phyloP scores from a whole-genome alignment of 2,329 filamentous ascomycete genomes.

The Coleophoma eucalyptorum region DNA sequence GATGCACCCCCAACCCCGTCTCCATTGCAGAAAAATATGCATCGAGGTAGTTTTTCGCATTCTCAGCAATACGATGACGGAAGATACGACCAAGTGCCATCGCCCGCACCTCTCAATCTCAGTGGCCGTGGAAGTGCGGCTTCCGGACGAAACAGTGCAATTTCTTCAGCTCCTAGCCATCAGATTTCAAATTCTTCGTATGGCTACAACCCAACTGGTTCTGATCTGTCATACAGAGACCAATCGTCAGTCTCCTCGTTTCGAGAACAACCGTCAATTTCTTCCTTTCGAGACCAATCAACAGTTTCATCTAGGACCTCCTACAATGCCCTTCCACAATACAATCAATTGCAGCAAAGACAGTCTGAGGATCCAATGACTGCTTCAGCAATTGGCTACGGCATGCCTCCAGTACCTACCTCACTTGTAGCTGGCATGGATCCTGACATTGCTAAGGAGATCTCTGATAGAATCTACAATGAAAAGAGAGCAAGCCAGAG shows the following conservation, averaged over 20 bases:
- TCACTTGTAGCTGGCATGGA: constrained; percentile 61
- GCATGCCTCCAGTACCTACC: constrained; percentile 45
- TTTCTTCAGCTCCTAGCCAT: constrained; percentile 12
- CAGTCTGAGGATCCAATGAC: constrained; percentile 15
- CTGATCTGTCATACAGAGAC: constrained; percentile 12
- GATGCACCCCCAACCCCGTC: constrained; percentile 31
- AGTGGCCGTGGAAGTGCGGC: constrained; percentile 19
- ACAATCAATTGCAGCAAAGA: constrained; percentile 15
- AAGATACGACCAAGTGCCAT: constrained; percentile 23
- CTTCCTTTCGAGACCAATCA: constrained; percentile 6
- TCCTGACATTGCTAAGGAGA: constrained; percentile 49
- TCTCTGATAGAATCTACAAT: constrained; percentile 54
- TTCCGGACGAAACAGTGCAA: constrained; percentile 19
- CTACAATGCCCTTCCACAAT: constrained; percentile 17
- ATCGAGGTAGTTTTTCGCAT: constrained; percentile 14
- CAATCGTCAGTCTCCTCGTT: constrained; percentile 1
- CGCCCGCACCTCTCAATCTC: constrained; percentile 25
- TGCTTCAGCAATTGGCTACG: constrained; percentile 27
- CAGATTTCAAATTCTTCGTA: constrained; percentile 21
- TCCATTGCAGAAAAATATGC: constrained; percentile 9
- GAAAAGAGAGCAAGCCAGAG: constrained; percentile 45
- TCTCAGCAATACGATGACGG: constrained; percentile 15
- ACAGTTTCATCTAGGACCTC: constrained; percentile 20
- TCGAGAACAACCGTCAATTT: constrained; percentile 14
- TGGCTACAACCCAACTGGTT: constrained; percentile 18